Conservation (phyloP, 257 asterid species). For the Capsicum chinense region DNA sequence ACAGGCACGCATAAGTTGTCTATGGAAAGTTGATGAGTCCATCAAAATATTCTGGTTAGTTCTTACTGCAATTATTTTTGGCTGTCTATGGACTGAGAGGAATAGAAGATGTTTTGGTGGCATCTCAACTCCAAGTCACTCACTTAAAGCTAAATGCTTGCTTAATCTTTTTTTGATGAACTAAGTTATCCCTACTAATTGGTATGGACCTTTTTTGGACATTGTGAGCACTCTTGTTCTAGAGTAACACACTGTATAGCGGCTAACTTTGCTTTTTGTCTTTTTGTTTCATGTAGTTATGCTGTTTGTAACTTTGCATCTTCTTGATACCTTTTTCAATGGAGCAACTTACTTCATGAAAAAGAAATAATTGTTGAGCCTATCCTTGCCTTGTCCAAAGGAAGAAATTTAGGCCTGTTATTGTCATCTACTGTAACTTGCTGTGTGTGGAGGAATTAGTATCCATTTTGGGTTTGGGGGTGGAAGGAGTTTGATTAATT, state of each 20-base stretch:
- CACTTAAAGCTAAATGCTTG: neutral
- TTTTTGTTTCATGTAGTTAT: conserved; percentile 4
- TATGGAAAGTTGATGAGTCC: neutral
- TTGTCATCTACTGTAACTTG: neutral
- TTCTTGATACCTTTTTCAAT: neutral
- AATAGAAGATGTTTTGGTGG: neutral
- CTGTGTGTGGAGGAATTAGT: neutral
- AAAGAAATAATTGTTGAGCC: neutral
- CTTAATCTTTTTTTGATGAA: neutral
- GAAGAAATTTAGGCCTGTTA: neutral
- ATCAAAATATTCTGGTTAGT: neutral
- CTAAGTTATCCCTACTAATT: neutral
- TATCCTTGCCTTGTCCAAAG: neutral
- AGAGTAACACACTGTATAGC: neutral
- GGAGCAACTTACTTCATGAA: neutral
- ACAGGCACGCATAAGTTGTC: neutral
- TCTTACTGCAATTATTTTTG: neutral
- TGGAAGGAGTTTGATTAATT: neutral
- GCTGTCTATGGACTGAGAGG: conserved; percentile 3
- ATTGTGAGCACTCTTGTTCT: neutral
- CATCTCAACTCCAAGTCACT: conserved; percentile 5
- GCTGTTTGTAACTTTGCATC: neutral
- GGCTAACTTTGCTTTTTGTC: neutral
- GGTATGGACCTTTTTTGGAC: conserved; percentile 2
- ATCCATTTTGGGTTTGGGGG: neutral